Base-by-base conservation (phyloP, 192 early-diverging fungal species). In the Phycomyces blakesleeanus region DNA sequence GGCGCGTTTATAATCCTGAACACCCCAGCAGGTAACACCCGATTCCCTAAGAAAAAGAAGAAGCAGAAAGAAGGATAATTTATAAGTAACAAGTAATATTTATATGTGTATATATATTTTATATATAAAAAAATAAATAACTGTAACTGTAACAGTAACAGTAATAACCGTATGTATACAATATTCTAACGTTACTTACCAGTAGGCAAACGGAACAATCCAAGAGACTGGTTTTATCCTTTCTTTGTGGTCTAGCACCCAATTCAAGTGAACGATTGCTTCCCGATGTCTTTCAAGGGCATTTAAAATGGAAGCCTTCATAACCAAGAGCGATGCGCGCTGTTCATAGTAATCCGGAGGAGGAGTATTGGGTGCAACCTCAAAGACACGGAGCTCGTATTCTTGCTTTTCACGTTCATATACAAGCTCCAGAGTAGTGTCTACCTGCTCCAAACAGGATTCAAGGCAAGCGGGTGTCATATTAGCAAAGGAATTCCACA, bases 151-250 rank as follows among this genome's bases (percentile, higher is more conserved):
- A n/a, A n/a, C n/a, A n/a, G n/a, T n/a, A n/a, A n/a, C n/a, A n/a
- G n/a, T n/a, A n/a, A n/a, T n/a, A n/a, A n/a, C n/a, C n/a, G n/a
- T n/a, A n/a, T n/a, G n/a, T n/a, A n/a, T n/a, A n/a, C n/a, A n/a
- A n/a, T n/a, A n/a, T n/a, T n/a, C n/a, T n/a, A n/a, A n/a, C n/a
- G n/a, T 18, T 16, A 27, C 24, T 50, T 65, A 63, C 78, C 82
- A 83, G 55, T 73, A 81, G 18, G 82, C 77, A 50, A 81, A 83
- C 6, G 82, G 82, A 22, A 79, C 66, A 14, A 81, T 69, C 80
- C 80, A 83, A 22, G 71, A 76, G 26, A 77, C 71, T 6, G 77
- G 58, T 8, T 59, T 51, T 20, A 81, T 66, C 29, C 72, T 68
- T 21, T 73, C 67, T 16, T 67, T 53, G 10, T 77, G 69, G 27